Percentiles rank a stretch among this genome's conserved stretches.
Evolutionary conservation across 345 rosid species (phyloP).

Genomic region (Mercurialis annua): DNA sequence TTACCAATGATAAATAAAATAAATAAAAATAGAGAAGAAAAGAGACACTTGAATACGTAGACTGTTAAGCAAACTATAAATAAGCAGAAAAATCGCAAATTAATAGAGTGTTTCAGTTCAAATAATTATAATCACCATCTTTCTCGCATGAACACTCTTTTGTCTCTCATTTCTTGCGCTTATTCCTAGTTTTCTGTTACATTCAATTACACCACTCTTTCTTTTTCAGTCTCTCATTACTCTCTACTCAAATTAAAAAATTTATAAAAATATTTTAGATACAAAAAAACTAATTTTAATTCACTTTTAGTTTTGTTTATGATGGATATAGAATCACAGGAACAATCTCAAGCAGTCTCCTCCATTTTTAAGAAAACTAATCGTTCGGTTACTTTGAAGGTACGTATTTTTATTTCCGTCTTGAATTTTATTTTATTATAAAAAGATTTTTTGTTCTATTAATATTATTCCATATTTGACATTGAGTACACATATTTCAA

Average conservation of each 20-base stretch:
- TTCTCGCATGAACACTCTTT: slow-evolving; percentile 4
- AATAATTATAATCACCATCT: background rate
- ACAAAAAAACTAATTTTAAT: background rate
- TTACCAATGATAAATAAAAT: too few species aligned
- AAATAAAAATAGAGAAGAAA: too few species aligned
- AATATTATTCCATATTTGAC: background rate
- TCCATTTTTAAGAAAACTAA: background rate
- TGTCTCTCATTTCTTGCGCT: background rate
- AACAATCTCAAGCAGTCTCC: background rate
- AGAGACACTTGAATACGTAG: background rate
- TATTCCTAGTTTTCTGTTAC: background rate
- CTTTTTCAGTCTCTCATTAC: background rate
- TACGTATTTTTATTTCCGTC: background rate
- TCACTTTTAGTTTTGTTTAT: background rate
- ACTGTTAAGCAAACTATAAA: background rate
- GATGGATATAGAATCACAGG: background rate
- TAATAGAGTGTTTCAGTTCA: background rate
- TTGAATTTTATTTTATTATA: background rate
- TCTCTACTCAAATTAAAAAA: background rate
- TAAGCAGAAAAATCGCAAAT: too few species aligned
- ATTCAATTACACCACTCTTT: background rate
- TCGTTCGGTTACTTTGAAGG: background rate
- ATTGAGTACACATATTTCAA: too few species aligned
- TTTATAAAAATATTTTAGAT: background rate
- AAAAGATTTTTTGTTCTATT: background rate